Conservation (phyloP, 2,329 filamentous ascomycete genomes). For the Penicillium sp. region DNA sequence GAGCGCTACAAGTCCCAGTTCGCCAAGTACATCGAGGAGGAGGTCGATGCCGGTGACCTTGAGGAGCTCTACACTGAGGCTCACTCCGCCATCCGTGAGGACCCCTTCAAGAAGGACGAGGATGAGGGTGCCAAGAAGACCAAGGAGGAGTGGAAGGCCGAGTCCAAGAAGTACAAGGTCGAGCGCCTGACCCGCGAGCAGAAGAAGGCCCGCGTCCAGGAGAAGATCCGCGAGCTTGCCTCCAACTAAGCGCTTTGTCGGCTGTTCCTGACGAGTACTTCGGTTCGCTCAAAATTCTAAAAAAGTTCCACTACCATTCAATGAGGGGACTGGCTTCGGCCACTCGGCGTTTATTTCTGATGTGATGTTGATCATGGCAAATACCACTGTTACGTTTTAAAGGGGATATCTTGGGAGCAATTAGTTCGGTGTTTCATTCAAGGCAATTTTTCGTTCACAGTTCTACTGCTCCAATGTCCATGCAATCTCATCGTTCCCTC, state of each 20-base stretch:
- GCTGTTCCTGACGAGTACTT: constrained; percentile 20
- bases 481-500: constrained; percentile 29
- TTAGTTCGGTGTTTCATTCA: constrained; percentile 33
- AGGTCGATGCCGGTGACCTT: constrained; percentile 91
- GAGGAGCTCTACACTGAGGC: constrained; percentile 96
- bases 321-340: constrained; percentile 28
- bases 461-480: constrained; percentile 34
- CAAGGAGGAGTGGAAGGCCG: constrained; percentile 96
- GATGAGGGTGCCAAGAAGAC: constrained; percentile 79
- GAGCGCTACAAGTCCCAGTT: constrained; percentile 99
- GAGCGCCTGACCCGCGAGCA: constrained; percentile 79
- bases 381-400: constrained; percentile 29
- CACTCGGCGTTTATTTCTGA: constrained; percentile 25
- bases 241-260: constrained; percentile 36
- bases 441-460: constrained; percentile 33
- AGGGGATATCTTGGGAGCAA: constrained; percentile 26
- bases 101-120: constrained; percentile 92
- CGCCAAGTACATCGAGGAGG: constrained; percentile 95
- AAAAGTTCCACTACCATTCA: constrained; percentile 26
- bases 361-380: constrained; percentile 30
- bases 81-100: constrained; percentile 94
- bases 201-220: constrained; percentile 80
- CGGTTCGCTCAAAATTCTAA: constrained; percentile 14
- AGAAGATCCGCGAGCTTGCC: constrained; percentile 80
- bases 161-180: constrained; percentile 85